phyloP scores from a whole-genome alignment of 805 yeast genomes.

The Wickerhamiella brachini region DNA sequence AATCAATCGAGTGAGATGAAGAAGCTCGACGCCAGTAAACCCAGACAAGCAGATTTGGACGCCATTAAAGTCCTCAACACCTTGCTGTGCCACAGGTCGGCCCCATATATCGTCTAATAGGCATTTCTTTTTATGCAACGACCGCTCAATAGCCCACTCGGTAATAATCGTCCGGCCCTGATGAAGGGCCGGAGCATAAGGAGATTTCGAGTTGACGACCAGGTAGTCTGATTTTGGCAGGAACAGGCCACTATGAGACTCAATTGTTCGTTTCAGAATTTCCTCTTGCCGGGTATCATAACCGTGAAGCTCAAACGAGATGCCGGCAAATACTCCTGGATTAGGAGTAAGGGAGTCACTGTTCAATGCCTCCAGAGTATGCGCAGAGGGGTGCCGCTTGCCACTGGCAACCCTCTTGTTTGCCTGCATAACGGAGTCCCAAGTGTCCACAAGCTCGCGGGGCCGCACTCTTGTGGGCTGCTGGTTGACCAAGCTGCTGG shows the following conservation, averaged over 20 bases:
- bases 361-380: neutral
- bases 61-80: slow-evolving; percentile 18
- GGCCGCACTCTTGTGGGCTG: neutral
- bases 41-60: slow-evolving; percentile 48
- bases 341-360: neutral
- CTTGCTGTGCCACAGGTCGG: slow-evolving; percentile 21
- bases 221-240: slow-evolving; percentile 7
- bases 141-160: slow-evolving; percentile 72
- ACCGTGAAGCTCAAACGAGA: slow-evolving; percentile 31
- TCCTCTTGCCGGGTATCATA: slow-evolving; percentile 28
- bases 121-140: slow-evolving; percentile 41
- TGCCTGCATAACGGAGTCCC: neutral
- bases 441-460: neutral
- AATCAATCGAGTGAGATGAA: slow-evolving; percentile 57
- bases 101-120: slow-evolving; percentile 49
- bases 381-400: neutral
- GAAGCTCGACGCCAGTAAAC: slow-evolving; percentile 59
- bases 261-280: slow-evolving; percentile 31
- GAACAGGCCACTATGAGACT: slow-evolving; percentile 33
- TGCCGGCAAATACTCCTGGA: slow-evolving; percentile 28
- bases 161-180: slow-evolving; percentile 33
- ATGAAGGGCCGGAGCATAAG: slow-evolving; percentile 16
- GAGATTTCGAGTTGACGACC: slow-evolving; percentile 19
- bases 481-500: neutral
- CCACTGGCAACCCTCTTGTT: neutral